phyloP scores from a whole-genome alignment of 2,329 filamentous ascomycete genomes.

The Raffaelea deltoideospora region DNA sequence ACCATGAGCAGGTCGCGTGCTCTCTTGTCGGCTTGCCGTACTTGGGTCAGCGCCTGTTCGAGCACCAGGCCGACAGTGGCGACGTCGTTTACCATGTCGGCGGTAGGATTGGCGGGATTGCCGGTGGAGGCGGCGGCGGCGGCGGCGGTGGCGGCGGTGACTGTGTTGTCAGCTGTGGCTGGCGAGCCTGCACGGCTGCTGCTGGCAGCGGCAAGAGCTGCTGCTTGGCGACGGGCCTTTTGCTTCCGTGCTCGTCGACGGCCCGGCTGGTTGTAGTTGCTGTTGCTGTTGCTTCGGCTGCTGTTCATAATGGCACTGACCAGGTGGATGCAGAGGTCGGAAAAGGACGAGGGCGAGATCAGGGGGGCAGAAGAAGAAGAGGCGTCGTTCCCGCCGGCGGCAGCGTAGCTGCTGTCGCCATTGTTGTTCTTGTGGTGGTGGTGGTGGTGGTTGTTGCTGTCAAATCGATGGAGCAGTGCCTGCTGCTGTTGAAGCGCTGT shows the following conservation, averaged over 20 bases:
- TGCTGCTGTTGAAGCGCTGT: too few relatives aligned
- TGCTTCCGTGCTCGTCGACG: too few relatives aligned
- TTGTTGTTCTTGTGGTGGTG: too few relatives aligned
- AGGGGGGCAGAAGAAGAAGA: too few relatives aligned
- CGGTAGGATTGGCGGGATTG: neutral
- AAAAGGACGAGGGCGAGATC: too few relatives aligned
- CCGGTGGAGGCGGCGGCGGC: neutral
- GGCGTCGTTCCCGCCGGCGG: neutral
- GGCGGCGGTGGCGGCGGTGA: neutral
- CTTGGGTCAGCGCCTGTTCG: constrained; percentile 30
- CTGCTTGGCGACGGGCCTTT: too few relatives aligned
- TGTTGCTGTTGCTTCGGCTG: too few relatives aligned
- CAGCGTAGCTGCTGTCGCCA: neutral
- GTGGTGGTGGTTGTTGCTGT: too few relatives aligned
- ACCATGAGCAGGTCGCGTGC: constrained; percentile 34
- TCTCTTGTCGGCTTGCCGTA: constrained; percentile 25
- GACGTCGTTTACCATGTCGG: constrained; percentile 14
- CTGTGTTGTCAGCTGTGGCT: neutral
- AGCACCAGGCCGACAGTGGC: constrained; percentile 26
- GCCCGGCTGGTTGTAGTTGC: too few relatives aligned
- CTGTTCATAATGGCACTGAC: constrained; percentile 3
- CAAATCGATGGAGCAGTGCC: too few relatives aligned
- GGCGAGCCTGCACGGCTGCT: neutral
- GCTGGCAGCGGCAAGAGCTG: too few relatives aligned
- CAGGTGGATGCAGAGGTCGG: constrained; percentile 2